Evolutionary conservation across 2,329 filamentous ascomycete genomes (phyloP).

Genomic region (Pezizomycotina sp.): DNA sequence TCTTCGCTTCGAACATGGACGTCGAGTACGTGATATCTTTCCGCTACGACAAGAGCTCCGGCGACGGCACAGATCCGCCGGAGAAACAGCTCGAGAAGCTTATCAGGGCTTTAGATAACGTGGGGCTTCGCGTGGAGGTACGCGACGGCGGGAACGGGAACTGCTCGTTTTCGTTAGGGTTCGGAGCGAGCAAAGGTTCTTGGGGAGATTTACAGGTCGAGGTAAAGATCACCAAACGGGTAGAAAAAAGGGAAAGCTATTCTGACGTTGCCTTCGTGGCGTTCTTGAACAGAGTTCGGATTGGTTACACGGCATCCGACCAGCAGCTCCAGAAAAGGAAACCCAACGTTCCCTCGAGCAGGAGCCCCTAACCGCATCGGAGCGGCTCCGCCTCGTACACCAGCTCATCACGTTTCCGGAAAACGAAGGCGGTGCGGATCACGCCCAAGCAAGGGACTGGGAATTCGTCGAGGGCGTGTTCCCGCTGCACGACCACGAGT

Average conservation of each 20-base stretch:
- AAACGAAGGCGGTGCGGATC: conserved; percentile 62
- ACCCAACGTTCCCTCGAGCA: conserved; percentile 49
- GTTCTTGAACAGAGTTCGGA: conserved; percentile 53
- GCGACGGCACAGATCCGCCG: conserved; percentile 49
- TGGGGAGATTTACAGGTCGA: conserved; percentile 67
- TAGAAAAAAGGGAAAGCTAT: background rate
- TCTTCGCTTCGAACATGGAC: conserved; percentile 39
- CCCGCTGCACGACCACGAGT: conserved; percentile 57
- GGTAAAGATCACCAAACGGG: conserved; percentile 34
- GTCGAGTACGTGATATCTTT: conserved; percentile 84
- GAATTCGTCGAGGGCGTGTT: conserved; percentile 57
- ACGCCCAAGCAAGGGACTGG: conserved; percentile 52
- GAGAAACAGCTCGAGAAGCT: conserved; percentile 62
- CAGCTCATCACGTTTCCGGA: conserved; percentile 60
- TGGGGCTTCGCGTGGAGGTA: conserved; percentile 78
- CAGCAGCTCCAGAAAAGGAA: conserved; percentile 58
- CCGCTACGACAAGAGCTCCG: conserved; percentile 35
- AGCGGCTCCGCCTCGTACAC: conserved; percentile 74
- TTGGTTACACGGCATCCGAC: conserved; percentile 78
- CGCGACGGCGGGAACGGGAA: conserved; percentile 56
- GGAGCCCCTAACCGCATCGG: conserved; percentile 71
- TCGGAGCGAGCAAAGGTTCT: conserved; percentile 58
- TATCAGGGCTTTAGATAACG: conserved; percentile 53
- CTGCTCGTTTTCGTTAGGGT: conserved; percentile 72
- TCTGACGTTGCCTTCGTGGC: background rate